Evolutionary conservation across 2,329 filamentous ascomycete species (phyloP), one percentile per base, ranked within the genome.

Genomic region (Phyllosticta ampelicida): DNA sequence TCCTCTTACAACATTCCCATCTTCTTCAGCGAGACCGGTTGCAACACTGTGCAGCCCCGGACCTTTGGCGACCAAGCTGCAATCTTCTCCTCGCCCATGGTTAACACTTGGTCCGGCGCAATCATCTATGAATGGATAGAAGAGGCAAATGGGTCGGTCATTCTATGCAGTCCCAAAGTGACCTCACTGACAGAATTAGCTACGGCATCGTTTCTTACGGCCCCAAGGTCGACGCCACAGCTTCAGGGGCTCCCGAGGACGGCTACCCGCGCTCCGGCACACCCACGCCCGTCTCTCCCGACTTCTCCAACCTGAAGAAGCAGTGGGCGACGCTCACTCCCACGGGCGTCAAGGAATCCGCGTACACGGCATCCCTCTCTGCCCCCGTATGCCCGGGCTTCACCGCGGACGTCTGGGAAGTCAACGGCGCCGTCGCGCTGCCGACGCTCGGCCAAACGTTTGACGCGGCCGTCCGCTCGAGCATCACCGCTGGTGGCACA

Each of bases 111-210:
- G 79, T 90, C 87, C 55, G 90, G 90, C 57, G 80, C 87, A 56
- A 90, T 95, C 62, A 79, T 95, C 63, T 95, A 95, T 73, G 89
- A 95, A 70, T 95, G 90, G 90, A 89, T 95, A 62, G 76, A 92
- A 68, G 90, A 95, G 74, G 79, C 80, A 61, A 89, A 65, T 9
- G 23, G 8, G 23, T 8, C 3, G 8, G 23, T 26, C 4, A 26
- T 4, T 26, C 23, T 26, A 8, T 26, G 23, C 23, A 26, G 8
- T 26, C 8, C n/a, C 8, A 26, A 3, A 8, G 8, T 26, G 23
- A 3, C 8, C 23, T 26, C 8, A 26, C 80, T 54, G 95, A 95
- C 71, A 26, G 8, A 26, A 26, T 26, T 26, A 73, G 89, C 66
- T 95, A 95, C 71, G 90, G 90, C 48, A 77, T 95, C 36, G 80